These are phyloP conservation scores for Daucus carota DNA, from an alignment of 129 eudicot genomes.

Conservation along the genomic window DNA sequence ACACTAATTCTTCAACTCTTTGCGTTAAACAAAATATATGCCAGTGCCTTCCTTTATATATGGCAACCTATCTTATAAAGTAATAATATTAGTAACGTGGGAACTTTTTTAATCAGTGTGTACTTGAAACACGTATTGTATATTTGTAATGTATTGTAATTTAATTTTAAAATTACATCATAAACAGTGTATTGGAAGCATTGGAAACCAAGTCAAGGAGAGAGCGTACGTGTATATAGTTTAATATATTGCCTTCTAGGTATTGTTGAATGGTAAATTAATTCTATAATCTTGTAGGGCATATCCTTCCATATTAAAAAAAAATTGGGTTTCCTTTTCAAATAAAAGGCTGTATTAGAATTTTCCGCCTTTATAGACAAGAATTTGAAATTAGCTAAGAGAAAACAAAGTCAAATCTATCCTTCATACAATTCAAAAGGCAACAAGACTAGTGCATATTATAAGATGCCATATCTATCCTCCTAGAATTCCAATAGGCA, in stretches of 20 bases:
- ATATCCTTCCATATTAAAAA: too few species aligned
- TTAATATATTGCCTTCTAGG: background rate
- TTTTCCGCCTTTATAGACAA: background rate
- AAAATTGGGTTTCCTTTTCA: background rate
- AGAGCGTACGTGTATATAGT: background rate
- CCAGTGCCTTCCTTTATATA: background rate
- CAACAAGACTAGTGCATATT: background rate
- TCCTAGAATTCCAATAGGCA: background rate
- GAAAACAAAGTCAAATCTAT: background rate
- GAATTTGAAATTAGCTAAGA: too few species aligned
- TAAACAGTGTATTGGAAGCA: background rate
- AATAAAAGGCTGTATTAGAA: too few species aligned
- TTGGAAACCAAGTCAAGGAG: background rate
- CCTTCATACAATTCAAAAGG: background rate
- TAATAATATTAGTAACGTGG: background rate
- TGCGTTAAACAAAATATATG: background rate
- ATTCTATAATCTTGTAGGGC: too few species aligned
- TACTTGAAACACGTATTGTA: background rate
- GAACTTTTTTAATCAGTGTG: background rate
- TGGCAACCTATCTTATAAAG: background rate
- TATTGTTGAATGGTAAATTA: background rate
- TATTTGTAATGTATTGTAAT: too few species aligned
- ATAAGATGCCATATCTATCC: background rate
- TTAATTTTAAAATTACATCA: background rate
- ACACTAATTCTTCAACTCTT: background rate